These are phyloP conservation scores for Eleusine coracana DNA, from an alignment of 176 grass and related monocot species.

Conservation along the genomic window DNA sequence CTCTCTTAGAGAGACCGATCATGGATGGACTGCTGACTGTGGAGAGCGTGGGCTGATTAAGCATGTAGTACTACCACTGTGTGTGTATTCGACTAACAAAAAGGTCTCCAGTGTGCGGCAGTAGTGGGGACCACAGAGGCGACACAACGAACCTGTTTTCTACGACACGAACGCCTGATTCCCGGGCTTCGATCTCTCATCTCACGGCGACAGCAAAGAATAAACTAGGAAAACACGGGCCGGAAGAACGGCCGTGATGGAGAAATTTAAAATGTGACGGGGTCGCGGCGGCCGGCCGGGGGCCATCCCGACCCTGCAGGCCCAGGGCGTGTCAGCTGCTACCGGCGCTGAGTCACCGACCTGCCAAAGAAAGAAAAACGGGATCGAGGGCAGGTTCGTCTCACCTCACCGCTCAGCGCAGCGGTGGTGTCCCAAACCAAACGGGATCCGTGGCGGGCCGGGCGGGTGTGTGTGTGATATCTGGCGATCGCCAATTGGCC, in stretches of 20 bases:
- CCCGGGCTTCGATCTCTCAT: background rate
- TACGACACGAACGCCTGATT: conserved; percentile 26
- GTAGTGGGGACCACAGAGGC: background rate
- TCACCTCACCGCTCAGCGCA: background rate
- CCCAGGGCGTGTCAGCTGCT: background rate
- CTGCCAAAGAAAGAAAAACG: background rate
- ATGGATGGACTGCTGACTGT: background rate
- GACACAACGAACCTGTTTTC: background rate
- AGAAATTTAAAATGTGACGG: background rate
- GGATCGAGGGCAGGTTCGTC: conserved; percentile 40
- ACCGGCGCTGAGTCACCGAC: conserved; percentile 14
- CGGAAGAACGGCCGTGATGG: conserved; percentile 13
- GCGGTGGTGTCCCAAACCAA: too few relatives aligned
- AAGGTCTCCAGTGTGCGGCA: background rate
- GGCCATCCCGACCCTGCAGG: conserved; percentile 14
- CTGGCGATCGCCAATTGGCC: background rate
- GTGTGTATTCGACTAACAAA: background rate
- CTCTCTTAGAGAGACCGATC: background rate
- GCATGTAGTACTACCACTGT: background rate
- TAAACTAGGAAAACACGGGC: conserved; percentile 7
- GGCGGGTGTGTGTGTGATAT: background rate
- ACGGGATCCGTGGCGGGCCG: background rate
- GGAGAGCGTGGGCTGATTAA: background rate
- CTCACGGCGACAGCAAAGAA: background rate
- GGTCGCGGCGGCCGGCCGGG: background rate